Evolutionary conservation across 176 grass and related monocot genomes (phyloP).

Genomic region (Rhipidocladum racemiflorum): DNA sequence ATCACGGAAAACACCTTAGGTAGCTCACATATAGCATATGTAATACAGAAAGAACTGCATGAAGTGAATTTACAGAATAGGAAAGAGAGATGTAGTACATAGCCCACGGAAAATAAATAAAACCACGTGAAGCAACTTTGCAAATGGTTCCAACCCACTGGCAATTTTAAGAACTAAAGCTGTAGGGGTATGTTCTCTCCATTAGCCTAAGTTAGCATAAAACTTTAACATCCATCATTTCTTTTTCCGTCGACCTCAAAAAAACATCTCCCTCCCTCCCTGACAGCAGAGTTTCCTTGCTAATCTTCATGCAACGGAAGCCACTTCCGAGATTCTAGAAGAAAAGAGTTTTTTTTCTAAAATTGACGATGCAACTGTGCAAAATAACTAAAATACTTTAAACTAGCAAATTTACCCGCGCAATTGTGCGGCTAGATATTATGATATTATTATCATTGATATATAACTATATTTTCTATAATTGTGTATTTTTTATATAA

Average conservation of each 20-base stretch:
- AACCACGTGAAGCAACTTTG: constrained; percentile 11
- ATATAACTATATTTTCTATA: too few species aligned
- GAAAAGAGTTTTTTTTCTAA: neutral
- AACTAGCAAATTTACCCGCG: too few species aligned
- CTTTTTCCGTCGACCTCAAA: too few species aligned
- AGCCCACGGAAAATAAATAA: constrained; percentile 22
- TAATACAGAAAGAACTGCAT: neutral
- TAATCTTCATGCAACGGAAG: constrained; percentile 1
- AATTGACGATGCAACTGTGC: constrained; percentile 19
- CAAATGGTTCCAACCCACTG: neutral
- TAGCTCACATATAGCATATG: constrained; percentile 19
- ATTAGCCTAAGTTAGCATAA: neutral
- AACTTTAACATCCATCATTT: too few species aligned
- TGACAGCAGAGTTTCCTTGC: neutral
- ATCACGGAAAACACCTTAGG: constrained; percentile 10
- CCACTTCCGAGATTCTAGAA: neutral
- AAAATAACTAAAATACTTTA: neutral
- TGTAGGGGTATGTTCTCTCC: neutral
- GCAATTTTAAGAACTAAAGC: neutral
- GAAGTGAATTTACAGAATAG: constrained; percentile 3
- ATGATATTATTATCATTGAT: too few species aligned
- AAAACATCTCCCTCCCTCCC: too few species aligned
- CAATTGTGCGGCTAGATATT: too few species aligned
- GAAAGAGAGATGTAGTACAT: neutral
- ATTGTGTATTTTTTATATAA: too few species aligned